These are phyloP conservation scores for Epichloe bromicola DNA, from an alignment of 2,329 filamentous ascomycete genomes.

Conservation along the genomic window DNA sequence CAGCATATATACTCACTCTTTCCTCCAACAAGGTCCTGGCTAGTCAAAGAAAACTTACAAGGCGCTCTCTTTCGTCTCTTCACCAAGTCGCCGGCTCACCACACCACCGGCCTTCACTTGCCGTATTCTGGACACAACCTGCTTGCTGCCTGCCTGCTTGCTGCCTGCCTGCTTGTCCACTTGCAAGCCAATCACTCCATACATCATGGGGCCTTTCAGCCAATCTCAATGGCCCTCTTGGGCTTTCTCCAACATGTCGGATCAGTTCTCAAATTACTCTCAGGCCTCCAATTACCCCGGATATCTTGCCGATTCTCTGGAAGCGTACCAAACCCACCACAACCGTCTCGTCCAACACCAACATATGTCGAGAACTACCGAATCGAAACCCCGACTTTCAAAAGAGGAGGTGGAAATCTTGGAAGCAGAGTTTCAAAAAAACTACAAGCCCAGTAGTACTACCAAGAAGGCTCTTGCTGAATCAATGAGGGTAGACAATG, in stretches of 20 bases:
- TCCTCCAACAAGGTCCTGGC: background rate
- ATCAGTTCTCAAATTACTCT: constrained; percentile 19
- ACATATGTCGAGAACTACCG: constrained; percentile 27
- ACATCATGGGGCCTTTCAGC: constrained; percentile 20
- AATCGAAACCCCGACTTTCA: constrained; percentile 40
- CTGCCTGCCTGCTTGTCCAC: background rate
- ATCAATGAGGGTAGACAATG: constrained; percentile 47
- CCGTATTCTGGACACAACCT: background rate
- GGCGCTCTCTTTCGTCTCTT: background rate
- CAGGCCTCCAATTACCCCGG: constrained; percentile 21
- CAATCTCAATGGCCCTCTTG: constrained; percentile 24
- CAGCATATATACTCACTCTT: background rate
- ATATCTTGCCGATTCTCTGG: constrained; percentile 26
- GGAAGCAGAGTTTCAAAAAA: constrained; percentile 49
- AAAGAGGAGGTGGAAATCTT: constrained; percentile 47
- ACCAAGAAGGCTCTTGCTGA: constrained; percentile 49
- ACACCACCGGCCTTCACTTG: background rate
- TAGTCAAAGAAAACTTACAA: background rate
- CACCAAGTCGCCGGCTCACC: background rate
- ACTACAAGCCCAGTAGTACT: constrained; percentile 50
- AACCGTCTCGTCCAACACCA: constrained; percentile 24
- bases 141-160: background rate
- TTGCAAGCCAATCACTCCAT: background rate
- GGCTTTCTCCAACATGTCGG: constrained; percentile 18
- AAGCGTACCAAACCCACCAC: constrained; percentile 24